Evolutionary conservation across 768 basidiomycete genomes (phyloP).

Genomic region (Hemileccinum impolitum): DNA sequence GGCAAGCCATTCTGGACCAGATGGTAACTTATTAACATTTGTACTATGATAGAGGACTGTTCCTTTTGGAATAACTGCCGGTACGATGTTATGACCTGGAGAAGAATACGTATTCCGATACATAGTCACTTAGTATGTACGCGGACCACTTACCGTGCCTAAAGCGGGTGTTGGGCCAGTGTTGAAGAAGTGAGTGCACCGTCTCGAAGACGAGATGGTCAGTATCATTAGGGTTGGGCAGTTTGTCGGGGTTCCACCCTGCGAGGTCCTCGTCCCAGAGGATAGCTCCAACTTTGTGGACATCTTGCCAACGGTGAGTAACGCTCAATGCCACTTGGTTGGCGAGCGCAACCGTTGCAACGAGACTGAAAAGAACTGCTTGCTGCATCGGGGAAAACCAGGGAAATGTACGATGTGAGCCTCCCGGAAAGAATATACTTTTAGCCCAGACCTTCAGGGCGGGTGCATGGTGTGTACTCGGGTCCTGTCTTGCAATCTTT

Average conservation of each 20-base stretch:
- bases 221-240: slow-evolving; percentile 27
- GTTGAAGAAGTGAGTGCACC: slow-evolving; percentile 33
- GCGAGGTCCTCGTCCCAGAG: background rate
- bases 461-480: too few species aligned
- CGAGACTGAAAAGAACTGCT: too few species aligned
- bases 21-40: slow-evolving; percentile 18
- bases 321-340: too few species aligned
- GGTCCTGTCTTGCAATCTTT: too few species aligned
- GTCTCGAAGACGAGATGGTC: slow-evolving; percentile 22
- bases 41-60: slow-evolving; percentile 37
- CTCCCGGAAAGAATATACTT: too few species aligned
- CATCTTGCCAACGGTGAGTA: too few species aligned
- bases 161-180: slow-evolving; percentile 46
- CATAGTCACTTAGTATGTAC: too few species aligned
- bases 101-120: slow-evolving; percentile 15
- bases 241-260: slow-evolving; percentile 23
- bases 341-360: too few species aligned
- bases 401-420: too few species aligned
- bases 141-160: slow-evolving; percentile 35
- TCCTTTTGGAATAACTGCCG: slow-evolving; percentile 32
- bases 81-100: slow-evolving; percentile 26
- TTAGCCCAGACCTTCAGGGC: too few species aligned
- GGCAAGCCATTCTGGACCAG: slow-evolving; percentile 32
- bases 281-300: too few species aligned
- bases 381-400: too few species aligned